Conservation (phyloP, 208 protist species). For the Trypanosomatidae sp. region DNA sequence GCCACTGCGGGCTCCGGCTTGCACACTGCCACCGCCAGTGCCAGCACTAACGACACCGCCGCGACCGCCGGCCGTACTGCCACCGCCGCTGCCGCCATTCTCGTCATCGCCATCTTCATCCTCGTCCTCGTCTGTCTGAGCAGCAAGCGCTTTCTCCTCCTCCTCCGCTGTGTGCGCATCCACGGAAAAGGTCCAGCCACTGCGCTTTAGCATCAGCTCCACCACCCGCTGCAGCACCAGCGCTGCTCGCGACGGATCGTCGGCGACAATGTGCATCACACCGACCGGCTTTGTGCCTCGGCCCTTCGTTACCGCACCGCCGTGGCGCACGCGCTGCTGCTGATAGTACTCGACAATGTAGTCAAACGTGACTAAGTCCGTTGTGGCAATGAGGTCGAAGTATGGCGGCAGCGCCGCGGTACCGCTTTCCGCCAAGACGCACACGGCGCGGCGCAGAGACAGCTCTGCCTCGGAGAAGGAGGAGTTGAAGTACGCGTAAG, state of each 20-base stretch:
- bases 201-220: conserved; percentile 46
- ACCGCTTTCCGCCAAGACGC: not conserved
- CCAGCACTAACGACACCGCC: not conserved
- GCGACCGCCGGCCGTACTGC: not conserved
- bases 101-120: conserved; percentile 6
- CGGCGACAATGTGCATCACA: conserved; percentile 56
- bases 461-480: conserved; percentile 49
- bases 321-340: conserved; percentile 26
- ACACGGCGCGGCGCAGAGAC: conserved; percentile 9
- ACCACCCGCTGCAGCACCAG: conserved; percentile 58
- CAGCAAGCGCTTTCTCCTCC: conserved; percentile 13
- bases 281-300: conserved; percentile 33
- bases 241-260: conserved; percentile 44
- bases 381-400: conserved; percentile 74
- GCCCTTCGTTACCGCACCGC: conserved; percentile 1
- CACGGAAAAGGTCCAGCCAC: conserved; percentile 15
- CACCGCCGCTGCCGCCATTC: not conserved
- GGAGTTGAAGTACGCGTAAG: conserved; percentile 51
- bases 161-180: conserved; percentile 19
- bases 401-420: conserved; percentile 30
- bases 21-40: not conserved
- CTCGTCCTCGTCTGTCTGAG: not conserved
- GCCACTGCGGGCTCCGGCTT: not conserved
- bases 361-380: conserved; percentile 71
- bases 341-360: conserved; percentile 73